Evolutionary conservation across 257 asterid genomes (phyloP).

Genomic region (Phtheirospermum japonicum): DNA sequence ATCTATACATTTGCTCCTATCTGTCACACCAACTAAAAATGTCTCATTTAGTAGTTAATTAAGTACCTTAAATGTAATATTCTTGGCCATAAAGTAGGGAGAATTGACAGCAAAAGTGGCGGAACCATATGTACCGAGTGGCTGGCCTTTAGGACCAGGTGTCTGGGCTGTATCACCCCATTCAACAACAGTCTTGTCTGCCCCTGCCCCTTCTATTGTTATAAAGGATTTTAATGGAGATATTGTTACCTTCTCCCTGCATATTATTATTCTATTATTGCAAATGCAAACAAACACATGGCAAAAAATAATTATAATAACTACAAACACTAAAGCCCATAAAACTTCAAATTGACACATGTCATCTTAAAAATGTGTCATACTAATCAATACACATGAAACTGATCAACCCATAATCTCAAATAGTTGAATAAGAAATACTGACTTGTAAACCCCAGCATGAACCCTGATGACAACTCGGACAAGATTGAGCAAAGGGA

Average conservation of each 20-base stretch:
- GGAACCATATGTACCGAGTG: conserved; percentile 84
- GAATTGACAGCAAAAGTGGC: conserved; percentile 94
- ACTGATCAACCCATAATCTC: too few species aligned
- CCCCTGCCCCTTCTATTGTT: conserved; percentile 75
- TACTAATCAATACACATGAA: too few species aligned
- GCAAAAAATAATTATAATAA: background rate
- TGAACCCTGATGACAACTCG: conserved; percentile 77
- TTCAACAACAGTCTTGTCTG: conserved; percentile 70
- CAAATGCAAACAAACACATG: background rate
- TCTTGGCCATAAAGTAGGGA: conserved; percentile 74
- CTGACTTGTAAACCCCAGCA: conserved; percentile 90
- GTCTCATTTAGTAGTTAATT: too few species aligned
- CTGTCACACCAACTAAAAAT: too few species aligned
- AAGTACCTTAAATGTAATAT: conserved; percentile 77
- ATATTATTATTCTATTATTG: background rate
- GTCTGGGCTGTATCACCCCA: conserved; percentile 94
- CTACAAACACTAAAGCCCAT: too few species aligned
- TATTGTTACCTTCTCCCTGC: conserved; percentile 82
- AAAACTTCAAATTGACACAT: too few species aligned
- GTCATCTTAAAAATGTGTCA: too few species aligned
- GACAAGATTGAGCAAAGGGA: conserved; percentile 66
- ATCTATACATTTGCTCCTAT: too few species aligned
- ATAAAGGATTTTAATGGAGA: conserved; percentile 61
- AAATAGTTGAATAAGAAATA: too few species aligned
- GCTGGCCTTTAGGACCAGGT: conserved; percentile 55